A percentile compares a stretch with the other conserved stretches of the same genome.
phyloP scores from a whole-genome alignment of 768 basidiomycete species.

The Leucosporidium scottii region DNA sequence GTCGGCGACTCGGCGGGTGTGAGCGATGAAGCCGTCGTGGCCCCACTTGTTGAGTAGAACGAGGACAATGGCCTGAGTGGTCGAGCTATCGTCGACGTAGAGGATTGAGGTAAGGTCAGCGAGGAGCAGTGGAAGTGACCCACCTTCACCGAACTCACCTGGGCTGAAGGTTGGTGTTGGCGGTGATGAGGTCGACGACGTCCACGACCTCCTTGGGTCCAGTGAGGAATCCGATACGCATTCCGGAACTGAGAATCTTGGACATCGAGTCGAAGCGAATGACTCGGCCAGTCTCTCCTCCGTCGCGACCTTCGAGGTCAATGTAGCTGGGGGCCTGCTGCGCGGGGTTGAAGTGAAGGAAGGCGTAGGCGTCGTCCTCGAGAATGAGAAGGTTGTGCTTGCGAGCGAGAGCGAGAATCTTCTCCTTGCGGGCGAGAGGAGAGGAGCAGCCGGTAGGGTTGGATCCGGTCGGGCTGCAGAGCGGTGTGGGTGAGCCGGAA shows the following conservation, averaged over 20 bases:
- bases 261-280: constrained; percentile 83
- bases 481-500: neutral
- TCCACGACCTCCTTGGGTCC: constrained; percentile 63
- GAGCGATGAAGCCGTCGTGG: constrained; percentile 62
- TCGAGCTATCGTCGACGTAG: constrained; percentile 12
- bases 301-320: constrained; percentile 61
- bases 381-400: constrained; percentile 73
- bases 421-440: constrained; percentile 58
- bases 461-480: constrained; percentile 53
- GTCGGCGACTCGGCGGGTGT: constrained; percentile 47
- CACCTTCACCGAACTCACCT: constrained; percentile 14
- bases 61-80: constrained; percentile 51
- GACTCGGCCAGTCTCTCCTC: constrained; percentile 63
- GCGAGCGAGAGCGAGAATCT: constrained; percentile 55
- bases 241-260: constrained; percentile 62
- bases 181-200: constrained; percentile 64
- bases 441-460: constrained; percentile 82
- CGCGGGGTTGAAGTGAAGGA: constrained; percentile 61
- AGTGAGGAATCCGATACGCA: constrained; percentile 72
- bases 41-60: constrained; percentile 65
- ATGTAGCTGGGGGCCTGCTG: constrained; percentile 65
- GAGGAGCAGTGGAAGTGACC: too few species aligned
- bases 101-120: constrained; percentile 18
- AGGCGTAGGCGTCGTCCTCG: constrained; percentile 55
- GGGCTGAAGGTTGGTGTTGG: constrained; percentile 49